A percentile compares a stretch with the other conserved stretches of the same genome.
Conservation (phyloP, 2,329 filamentous ascomycete genomes). For the Pseudogymnoascus sp. region DNA sequence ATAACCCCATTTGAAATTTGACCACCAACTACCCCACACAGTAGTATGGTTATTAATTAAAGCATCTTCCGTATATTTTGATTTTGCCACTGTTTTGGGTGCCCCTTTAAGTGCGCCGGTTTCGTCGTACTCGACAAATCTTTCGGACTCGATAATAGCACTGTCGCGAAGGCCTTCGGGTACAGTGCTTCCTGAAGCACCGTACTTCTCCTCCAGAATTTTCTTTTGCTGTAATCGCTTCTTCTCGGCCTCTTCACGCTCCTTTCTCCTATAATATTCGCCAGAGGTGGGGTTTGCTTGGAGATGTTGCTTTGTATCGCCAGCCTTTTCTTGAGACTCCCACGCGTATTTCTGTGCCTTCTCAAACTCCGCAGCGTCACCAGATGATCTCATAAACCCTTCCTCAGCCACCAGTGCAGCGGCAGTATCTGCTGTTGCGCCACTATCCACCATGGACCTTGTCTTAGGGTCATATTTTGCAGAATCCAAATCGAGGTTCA, state of each 20-base stretch:
- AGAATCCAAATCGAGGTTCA: slow-evolving; percentile 91
- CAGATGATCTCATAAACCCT: slow-evolving; percentile 79
- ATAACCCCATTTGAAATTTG: slow-evolving; percentile 91
- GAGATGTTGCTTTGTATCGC: slow-evolving; percentile 74
- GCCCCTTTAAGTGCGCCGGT: slow-evolving; percentile 83
- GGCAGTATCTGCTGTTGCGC: slow-evolving; percentile 70
- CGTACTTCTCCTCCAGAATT: slow-evolving; percentile 73
- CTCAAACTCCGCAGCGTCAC: slow-evolving; percentile 90
- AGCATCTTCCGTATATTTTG: slow-evolving; percentile 87
- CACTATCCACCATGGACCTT: slow-evolving; percentile 77
- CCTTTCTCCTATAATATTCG: slow-evolving; percentile 73
- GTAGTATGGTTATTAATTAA: slow-evolving; percentile 83
- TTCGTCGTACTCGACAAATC: slow-evolving; percentile 91
- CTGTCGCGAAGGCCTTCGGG: slow-evolving; percentile 57
- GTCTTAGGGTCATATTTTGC: slow-evolving; percentile 98
- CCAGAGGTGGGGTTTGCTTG: slow-evolving; percentile 96
- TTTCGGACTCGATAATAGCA: slow-evolving; percentile 71
- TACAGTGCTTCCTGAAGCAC: slow-evolving; percentile 53
- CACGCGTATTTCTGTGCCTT: slow-evolving; percentile 83
- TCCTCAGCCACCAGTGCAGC: slow-evolving; percentile 84
- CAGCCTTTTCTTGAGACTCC: slow-evolving; percentile 82
- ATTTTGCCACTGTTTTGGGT: slow-evolving; percentile 66
- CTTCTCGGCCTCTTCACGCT: slow-evolving; percentile 62
- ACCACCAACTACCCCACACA: slow-evolving; percentile 98
- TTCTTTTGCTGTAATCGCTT: slow-evolving; percentile 62